Base-by-base conservation (phyloP, 495 filamentous ascomycete genomes). In the Penicillium atrosanguineum region DNA sequence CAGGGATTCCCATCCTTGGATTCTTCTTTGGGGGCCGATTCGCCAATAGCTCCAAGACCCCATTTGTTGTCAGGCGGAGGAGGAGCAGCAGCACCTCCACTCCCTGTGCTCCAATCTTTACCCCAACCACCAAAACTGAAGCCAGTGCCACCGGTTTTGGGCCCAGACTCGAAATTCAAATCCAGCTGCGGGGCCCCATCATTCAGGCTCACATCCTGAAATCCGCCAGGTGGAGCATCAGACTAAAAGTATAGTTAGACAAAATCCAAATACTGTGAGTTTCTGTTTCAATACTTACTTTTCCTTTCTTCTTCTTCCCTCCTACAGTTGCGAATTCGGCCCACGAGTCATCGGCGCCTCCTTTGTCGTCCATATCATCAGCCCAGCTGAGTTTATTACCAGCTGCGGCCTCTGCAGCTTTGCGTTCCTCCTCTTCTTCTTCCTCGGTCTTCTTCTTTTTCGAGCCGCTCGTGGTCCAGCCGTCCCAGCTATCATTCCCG, bases 251-350 rank as follows among this genome's bases (percentile, higher is more conserved):
- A 20, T 56, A 26, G 57, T 43, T 6, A 46, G 38, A 40, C 20
- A 23, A 14, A 39, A 25, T 6, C 5, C 5, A 19, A 42, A 41
- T 19, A 19, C 41, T 19, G 7, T 4, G 20, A 19, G 14, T 23
- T 2, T 2, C 5, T 23, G 2, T 23, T 16, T 1, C 25, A 23
- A 3, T 18, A 15, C 68, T 34, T 69, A 78, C 77, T 66, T 79
- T 79, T 49, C 59, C 74, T 56, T 80, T 82, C 59, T 78, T 79
- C 58, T 80, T 80, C 50, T 75, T 77, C 7, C 63, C 62, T 3
- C 63, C 62, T 3, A 61, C 59, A 18, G 60, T 52, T 2, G 63
- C 52, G 53, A 72, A 73, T 1, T 63, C 65, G 20, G 60, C 67
- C 75, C 73, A 75, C 1, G 55, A 60, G 40, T 71, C 68, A 48